Base-by-base conservation (phyloP, 139 green algal genomes). In the Picochlorum sp. region DNA sequence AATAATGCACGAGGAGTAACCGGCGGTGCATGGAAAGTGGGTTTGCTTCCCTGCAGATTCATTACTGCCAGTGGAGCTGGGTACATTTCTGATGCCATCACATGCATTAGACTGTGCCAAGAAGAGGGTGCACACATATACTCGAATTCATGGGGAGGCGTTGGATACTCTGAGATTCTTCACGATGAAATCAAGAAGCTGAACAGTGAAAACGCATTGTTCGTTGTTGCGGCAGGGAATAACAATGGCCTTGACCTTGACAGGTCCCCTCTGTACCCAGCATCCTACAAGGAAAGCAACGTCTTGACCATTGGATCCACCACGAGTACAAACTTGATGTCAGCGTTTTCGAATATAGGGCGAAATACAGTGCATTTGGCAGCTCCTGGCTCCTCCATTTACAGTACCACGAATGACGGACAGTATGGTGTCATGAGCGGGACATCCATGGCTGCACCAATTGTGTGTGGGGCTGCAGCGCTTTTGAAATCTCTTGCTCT, bases 401-500 rank as follows among this genome's bases (percentile, higher is more conserved):
- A 64, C 24, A 73, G 56, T 34, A 80, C 73, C 4, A 64, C 24
- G 2, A 14, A 41, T 20, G 56, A 72, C 38, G 68, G 68, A 6
- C 21, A 3, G 0, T 80, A 80, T 52, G 61, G 32, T 8, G n/a
- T 21, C n/a, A 71, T 80, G 73, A 69, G 49, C 54, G 90, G 90
- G 23, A 97, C 91, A 4, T 90, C 79, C 15, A 98, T 98, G 92
- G 86, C 92, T 1, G 90, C 86, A 8, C 86, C 86, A 14, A 46
- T 85, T 14, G 73, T 82, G 6, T 77, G 81, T 2, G 86, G 79
- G 24, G 72, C 80, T 5, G 84, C 74, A 3, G 77, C 74, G 2
- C 64, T 92, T 57, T 60, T 82, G 9, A 82, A 49, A 76, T 82
- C 49, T 76, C 88, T 38, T 14, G 41, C 58, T 23, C n/a, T 63